phyloP scores from a whole-genome alignment of 192 early-diverging fungal species.

The Pilobolus umbonatus region DNA sequence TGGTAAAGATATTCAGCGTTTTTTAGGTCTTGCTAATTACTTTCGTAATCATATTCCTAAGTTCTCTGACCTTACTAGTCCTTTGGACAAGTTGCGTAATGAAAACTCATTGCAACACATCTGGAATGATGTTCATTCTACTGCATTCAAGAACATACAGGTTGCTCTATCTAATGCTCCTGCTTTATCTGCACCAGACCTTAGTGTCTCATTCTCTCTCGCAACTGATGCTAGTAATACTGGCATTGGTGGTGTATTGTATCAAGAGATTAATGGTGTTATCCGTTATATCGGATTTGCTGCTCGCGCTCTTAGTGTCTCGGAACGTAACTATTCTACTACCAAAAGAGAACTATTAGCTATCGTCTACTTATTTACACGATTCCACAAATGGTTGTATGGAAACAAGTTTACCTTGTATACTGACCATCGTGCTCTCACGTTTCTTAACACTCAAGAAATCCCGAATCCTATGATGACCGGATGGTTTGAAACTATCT shows the following conservation, averaged over 20 bases:
- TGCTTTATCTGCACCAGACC: slow-evolving; percentile 22
- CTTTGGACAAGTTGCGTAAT: slow-evolving; percentile 15
- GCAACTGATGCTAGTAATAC: slow-evolving; percentile 35
- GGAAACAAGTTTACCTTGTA: slow-evolving; percentile 30
- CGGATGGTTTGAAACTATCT: slow-evolving; percentile 28
- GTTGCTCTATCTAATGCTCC: background rate
- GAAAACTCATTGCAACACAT: background rate
- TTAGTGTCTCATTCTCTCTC: slow-evolving; percentile 18
- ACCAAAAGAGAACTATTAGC: background rate
- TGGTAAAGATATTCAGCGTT: no score
- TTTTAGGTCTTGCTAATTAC: no score
- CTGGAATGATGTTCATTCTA: background rate
- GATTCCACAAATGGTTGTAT: slow-evolving; percentile 37
- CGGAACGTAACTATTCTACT: background rate
- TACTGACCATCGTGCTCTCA: slow-evolving; percentile 34
- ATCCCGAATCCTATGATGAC: slow-evolving; percentile 18
- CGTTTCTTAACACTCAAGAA: slow-evolving; percentile 24
- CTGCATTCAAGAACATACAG: background rate
- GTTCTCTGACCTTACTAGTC: no score
- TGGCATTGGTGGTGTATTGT: slow-evolving; percentile 33
- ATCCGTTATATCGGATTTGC: background rate
- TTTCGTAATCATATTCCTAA: no score
- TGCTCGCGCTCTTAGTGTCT: background rate
- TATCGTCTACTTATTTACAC: slow-evolving; percentile 5
- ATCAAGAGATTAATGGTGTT: slow-evolving; percentile 16